Conservation (phyloP, 1,284 basidiomycete species). For the Puccinia polysora region DNA sequence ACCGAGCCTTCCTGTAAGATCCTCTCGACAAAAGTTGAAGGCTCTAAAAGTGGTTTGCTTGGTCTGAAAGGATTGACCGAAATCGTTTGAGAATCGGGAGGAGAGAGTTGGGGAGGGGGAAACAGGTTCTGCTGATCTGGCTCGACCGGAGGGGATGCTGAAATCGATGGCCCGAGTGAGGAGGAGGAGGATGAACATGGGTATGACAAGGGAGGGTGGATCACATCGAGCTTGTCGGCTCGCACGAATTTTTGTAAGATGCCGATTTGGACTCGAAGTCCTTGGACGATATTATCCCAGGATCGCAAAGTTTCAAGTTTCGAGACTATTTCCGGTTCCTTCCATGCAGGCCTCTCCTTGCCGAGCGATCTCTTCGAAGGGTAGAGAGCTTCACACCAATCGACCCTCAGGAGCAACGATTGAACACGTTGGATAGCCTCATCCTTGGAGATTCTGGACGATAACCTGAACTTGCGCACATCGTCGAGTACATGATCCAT, state of each 20-base stretch:
- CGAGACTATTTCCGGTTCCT: constrained; percentile 64
- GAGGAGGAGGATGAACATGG: constrained; percentile 57
- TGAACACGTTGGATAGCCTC: constrained; percentile 63
- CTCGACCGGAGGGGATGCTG: constrained; percentile 48
- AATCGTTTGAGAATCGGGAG: constrained; percentile 49
- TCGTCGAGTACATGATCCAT: constrained; percentile 42
- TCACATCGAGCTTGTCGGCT: constrained; percentile 80
- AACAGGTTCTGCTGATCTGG: background rate
- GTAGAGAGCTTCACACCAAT: constrained; percentile 79
- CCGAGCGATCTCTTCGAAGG: constrained; percentile 76
- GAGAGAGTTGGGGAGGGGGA: constrained; percentile 12
- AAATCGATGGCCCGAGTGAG: constrained; percentile 47
- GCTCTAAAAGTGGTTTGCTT: constrained; percentile 54
- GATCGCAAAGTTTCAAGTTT: constrained; percentile 80
- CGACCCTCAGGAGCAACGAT: constrained; percentile 69
- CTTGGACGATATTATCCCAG: constrained; percentile 77
- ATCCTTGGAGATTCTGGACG: constrained; percentile 18
- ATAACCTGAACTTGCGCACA: constrained; percentile 30
- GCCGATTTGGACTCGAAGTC: constrained; percentile 69
- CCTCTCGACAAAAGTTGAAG: constrained; percentile 77
- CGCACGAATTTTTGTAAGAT: constrained; percentile 86
- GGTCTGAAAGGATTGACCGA: constrained; percentile 15
- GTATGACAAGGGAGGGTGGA: constrained; percentile 65
- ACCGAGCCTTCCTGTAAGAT: constrained; percentile 93
- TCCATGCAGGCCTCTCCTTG: constrained; percentile 68